Evolutionary conservation across 169 alveolate genomes (phyloP).

Genomic region (Ichthyophthirius multifiliis): DNA sequence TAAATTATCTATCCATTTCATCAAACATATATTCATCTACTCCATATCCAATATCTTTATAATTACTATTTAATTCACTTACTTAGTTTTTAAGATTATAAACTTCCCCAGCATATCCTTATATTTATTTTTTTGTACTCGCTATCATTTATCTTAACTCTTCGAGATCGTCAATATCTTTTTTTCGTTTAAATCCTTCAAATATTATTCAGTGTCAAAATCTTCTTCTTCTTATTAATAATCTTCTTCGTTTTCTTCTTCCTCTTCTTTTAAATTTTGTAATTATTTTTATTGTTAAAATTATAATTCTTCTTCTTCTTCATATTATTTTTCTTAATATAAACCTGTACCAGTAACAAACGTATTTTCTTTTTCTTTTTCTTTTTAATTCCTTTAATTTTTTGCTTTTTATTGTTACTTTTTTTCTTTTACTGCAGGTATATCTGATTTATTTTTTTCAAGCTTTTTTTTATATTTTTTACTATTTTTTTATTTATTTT

Average conservation of each 20-base stretch:
- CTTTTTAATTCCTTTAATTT: not conserved
- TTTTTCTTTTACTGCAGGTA: not conserved
- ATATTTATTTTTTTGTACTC: not conserved
- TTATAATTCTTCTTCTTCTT: conserved; percentile 7
- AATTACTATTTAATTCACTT: not conserved
- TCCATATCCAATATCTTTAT: not conserved
- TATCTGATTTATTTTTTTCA: not conserved
- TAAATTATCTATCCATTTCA: conserved; percentile 8
- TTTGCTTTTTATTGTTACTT: not conserved
- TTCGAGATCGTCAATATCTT: not conserved
- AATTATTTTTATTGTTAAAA: not conserved
- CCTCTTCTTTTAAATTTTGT: not conserved
- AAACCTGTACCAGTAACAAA: not conserved
- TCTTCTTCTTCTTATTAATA: not conserved
- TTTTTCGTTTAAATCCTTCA: not conserved
- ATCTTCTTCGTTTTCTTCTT: not conserved
- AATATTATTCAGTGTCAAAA: not conserved
- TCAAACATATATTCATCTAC: not conserved
- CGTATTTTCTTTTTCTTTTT: not conserved
- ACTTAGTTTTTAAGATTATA: not conserved
- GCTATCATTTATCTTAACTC: conserved; percentile 1
- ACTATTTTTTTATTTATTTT: not conserved
- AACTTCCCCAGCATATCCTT: conserved; percentile 10
- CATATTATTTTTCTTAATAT: not conserved
- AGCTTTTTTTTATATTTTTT: not conserved